Evolutionary conservation across 257 asterid species (phyloP), one percentile per base, ranked within the genome.

Genomic region (Solanum pennellii): DNA sequence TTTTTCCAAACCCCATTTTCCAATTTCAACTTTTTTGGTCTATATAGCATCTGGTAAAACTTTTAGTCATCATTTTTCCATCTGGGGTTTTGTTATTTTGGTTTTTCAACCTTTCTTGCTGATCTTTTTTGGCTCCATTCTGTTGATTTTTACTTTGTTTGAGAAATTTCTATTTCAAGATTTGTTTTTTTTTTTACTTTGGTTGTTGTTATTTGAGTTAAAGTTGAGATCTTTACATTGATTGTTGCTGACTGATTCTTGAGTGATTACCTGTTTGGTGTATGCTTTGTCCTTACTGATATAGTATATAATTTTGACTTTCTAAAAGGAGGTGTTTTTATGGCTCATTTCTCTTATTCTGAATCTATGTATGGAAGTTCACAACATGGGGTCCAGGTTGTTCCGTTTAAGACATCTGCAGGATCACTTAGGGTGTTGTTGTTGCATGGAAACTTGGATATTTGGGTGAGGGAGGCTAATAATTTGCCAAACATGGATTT

Each of bases 401-500:
- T 94, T 42, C 98, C 98, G 41, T 93, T 94, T 89, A 91, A 89
- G 93, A 95, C 98, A 86, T 88, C 95, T 12, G 80, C 90, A 6
- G 94, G 80, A 31, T 92, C 98, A 3, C 83, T 91, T 4, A 88
- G 86, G 90, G 92, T 90, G 83, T 75, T 92, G 73, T 86, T 95
- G 83, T 77, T 97, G 76, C 99, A 97, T 84, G 99, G 99, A 9
- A 97, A 95, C 89, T 91, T 97, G 80, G 97, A 97, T 89, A 94
- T 97, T 85, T 93, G 93, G 95, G 98, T 97, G 66, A 92, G 89
- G 69, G 92, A 88, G 33, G 98, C 98, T 20, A 92, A 69, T 33
- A 94, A 97, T 74, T 94, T 97, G 15, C 99, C 98, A 45, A 97
- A 97, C 84, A 88, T 97, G 98, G 98, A 95, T 90, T 83, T 91